These are phyloP conservation scores for Cunninghamia lanceolata DNA, from an alignment of 75 land plant genomes.

Conservation along the genomic window DNA sequence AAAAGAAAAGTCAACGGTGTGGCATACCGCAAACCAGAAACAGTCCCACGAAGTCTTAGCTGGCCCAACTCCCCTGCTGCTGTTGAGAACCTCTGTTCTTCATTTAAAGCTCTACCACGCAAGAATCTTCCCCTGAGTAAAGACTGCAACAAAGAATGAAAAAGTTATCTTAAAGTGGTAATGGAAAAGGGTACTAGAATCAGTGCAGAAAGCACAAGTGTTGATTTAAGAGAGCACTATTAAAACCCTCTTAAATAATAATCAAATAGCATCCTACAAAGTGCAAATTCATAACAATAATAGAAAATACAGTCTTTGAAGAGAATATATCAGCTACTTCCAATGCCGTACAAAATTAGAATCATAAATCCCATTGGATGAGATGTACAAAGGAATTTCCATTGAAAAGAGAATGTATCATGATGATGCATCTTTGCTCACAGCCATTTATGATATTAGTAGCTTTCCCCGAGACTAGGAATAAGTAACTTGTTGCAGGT, in stretches of 20 bases:
- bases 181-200: background rate
- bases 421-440: no score
- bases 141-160: slow-evolving; percentile 22
- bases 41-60: slow-evolving; percentile 14
- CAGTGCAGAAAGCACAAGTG: background rate
- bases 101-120: slow-evolving; percentile 16
- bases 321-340: background rate
- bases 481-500: background rate
- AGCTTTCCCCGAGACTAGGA: background rate
- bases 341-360: background rate
- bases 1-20: background rate
- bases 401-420: background rate
- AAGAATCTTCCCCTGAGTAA: slow-evolving; percentile 43
- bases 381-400: background rate
- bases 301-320: background rate
- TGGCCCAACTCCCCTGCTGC: slow-evolving; percentile 39
- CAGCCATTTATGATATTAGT: background rate
- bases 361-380: background rate
- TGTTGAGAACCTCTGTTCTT: slow-evolving; percentile 26
- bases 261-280: background rate
- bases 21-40: slow-evolving; percentile 9
- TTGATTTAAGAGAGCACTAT: background rate
- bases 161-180: background rate
- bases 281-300: no score
- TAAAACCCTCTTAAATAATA: background rate